Percentiles rank a stretch among this genome's conserved stretches.
phyloP scores from a whole-genome alignment of 2,329 filamentous ascomycete species.

The Aspergillus jensenii region DNA sequence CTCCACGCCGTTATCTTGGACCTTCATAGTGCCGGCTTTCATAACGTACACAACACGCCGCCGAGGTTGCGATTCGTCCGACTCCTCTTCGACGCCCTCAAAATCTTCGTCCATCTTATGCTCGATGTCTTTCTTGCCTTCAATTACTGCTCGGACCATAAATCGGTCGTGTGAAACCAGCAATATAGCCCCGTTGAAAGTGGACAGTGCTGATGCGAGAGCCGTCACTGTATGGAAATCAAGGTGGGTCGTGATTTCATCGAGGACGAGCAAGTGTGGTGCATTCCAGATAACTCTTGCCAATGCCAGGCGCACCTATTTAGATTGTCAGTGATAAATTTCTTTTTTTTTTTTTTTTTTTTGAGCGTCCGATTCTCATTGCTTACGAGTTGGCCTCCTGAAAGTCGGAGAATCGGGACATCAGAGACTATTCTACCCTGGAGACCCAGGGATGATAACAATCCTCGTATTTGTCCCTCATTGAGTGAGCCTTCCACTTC shows the following conservation, averaged over 20 bases:
- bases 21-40: conserved; percentile 56
- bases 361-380: conserved; percentile 7
- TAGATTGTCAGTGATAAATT: not conserved
- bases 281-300: conserved; percentile 67
- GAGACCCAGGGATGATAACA: conserved; percentile 69
- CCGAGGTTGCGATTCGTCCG: conserved; percentile 40
- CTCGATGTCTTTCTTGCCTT: conserved; percentile 54
- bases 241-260: conserved; percentile 82
- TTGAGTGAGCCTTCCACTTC: conserved; percentile 54
- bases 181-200: conserved; percentile 72
- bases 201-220: conserved; percentile 63
- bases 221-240: conserved; percentile 79
- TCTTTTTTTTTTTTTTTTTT: not conserved
- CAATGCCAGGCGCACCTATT: conserved; percentile 59
- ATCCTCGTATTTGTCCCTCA: conserved; percentile 67
- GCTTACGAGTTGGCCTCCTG: conserved; percentile 73
- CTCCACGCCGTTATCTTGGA: conserved; percentile 60
- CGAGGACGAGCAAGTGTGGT: conserved; percentile 72
- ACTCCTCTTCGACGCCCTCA: conserved; percentile 49
- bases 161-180: conserved; percentile 81
- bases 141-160: conserved; percentile 72
- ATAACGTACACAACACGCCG: conserved; percentile 62
- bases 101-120: conserved; percentile 43
- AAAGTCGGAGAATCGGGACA: conserved; percentile 70
- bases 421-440: conserved; percentile 70